phyloP scores from a whole-genome alignment of 495 filamentous ascomycete genomes.

The Massariosphaeria phaeospora region DNA sequence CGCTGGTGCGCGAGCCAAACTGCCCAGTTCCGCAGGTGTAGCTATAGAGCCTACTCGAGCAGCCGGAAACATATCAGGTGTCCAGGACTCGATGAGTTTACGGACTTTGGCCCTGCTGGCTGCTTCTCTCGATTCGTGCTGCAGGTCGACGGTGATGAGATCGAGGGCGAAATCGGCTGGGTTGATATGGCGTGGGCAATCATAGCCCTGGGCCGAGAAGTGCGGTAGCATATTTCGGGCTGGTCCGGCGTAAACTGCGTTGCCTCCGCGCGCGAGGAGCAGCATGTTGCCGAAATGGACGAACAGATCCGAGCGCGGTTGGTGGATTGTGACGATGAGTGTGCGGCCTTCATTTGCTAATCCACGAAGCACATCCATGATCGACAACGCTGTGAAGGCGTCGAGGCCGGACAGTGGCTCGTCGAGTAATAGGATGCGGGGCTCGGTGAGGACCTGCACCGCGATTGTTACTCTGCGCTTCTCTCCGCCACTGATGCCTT shows the following conservation, averaged over 20 bases:
- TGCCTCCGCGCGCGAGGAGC: conserved; percentile 63
- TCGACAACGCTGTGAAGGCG: conserved; percentile 69
- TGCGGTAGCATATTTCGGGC: conserved; percentile 61
- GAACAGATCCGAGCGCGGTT: conserved; percentile 68
- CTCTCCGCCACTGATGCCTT: conserved; percentile 74
- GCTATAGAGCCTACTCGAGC: conserved; percentile 43
- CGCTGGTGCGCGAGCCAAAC: conserved; percentile 55
- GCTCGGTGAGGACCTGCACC: conserved; percentile 69
- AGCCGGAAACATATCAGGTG: conserved; percentile 18
- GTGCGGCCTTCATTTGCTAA: conserved; percentile 70
- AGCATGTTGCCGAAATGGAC: conserved; percentile 63
- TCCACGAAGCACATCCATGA: conserved; percentile 63
- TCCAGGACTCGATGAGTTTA: conserved; percentile 53
- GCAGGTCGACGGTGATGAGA: conserved; percentile 67
- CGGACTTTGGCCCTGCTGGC: conserved; percentile 56
- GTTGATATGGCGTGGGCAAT: conserved; percentile 62
- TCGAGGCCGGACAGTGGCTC: conserved; percentile 62
- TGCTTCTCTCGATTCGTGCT: conserved; percentile 54
- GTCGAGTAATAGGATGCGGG: conserved; percentile 63
- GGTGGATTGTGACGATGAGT: conserved; percentile 68
- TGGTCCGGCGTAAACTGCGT: conserved; percentile 61
- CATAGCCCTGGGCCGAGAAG: conserved; percentile 54
- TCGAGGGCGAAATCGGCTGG: conserved; percentile 73
- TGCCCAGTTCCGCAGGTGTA: conserved; percentile 65
- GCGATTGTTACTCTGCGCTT: conserved; percentile 71